These are phyloP conservation scores for Torulaspora maleeae DNA, from an alignment of 805 yeast species.

Conservation along the genomic window DNA sequence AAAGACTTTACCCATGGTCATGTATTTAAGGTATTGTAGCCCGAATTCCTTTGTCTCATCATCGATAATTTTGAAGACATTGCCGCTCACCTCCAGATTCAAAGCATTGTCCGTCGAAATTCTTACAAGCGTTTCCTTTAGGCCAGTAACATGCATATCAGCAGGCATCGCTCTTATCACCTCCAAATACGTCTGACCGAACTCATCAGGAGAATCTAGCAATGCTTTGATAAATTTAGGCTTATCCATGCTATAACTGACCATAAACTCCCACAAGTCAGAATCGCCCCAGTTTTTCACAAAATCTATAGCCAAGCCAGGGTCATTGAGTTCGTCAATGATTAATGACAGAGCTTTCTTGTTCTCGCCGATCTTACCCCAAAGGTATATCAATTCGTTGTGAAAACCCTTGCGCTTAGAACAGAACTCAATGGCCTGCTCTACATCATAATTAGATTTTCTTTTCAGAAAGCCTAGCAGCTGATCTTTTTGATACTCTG, in stretches of 20 bases:
- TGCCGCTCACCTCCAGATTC: constrained; percentile 47
- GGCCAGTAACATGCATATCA: constrained; percentile 57
- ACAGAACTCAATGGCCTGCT: constrained; percentile 63
- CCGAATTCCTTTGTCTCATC: constrained; percentile 45
- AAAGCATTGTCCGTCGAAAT: constrained; percentile 63
- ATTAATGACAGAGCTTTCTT: constrained; percentile 71
- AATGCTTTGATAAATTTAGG: constrained; percentile 76
- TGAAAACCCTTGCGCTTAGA: constrained; percentile 39
- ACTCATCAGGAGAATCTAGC: constrained; percentile 61
- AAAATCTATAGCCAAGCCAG: constrained; percentile 74
- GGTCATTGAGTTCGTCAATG: constrained; percentile 71
- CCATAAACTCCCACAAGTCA: constrained; percentile 75
- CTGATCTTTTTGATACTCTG: constrained; percentile 50
- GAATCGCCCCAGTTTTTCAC: constrained; percentile 62
- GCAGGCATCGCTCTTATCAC: constrained; percentile 63
- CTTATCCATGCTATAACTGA: constrained; percentile 63
- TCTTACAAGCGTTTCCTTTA: constrained; percentile 54
- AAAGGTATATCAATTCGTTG: constrained; percentile 73
- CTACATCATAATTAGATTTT: constrained; percentile 62
- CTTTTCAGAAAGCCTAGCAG: constrained; percentile 59
- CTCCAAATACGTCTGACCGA: constrained; percentile 57
- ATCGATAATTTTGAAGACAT: constrained; percentile 51
- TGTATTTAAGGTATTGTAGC: constrained; percentile 27
- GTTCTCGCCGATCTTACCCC: constrained; percentile 79
- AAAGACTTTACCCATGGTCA: constrained; percentile 32